Evolutionary conservation across 176 grass and related monocot genomes (phyloP).

Genomic region (Raddia distichophylla): DNA sequence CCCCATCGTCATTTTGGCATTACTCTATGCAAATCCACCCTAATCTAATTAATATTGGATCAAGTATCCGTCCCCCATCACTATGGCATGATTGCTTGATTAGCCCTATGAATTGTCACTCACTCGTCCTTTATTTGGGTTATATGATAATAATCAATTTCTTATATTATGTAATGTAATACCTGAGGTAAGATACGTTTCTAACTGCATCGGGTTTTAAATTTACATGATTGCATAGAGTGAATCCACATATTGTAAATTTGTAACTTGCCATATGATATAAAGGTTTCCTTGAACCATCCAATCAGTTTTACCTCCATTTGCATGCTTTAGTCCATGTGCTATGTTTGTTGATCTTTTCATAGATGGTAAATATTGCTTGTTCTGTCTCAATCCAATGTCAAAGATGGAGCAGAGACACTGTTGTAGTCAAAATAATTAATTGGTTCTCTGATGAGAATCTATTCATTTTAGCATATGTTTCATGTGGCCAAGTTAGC

Average conservation of each 20-base stretch:
- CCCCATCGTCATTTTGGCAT: slow-evolving; percentile 11
- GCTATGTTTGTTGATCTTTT: slow-evolving; percentile 28
- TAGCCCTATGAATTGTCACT: slow-evolving; percentile 4
- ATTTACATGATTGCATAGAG: background rate
- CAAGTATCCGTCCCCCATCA: slow-evolving; percentile 13
- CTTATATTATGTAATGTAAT: background rate
- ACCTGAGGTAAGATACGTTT: background rate
- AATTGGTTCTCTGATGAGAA: background rate
- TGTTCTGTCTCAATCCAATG: background rate
- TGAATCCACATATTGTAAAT: background rate
- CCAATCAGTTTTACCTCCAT: slow-evolving; percentile 9
- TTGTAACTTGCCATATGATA: background rate
- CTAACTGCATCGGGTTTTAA: background rate
- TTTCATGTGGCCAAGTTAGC: slow-evolving; percentile 7
- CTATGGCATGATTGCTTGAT: background rate
- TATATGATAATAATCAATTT: background rate
- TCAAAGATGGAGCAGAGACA: background rate
- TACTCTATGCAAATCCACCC: background rate
- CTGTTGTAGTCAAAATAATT: background rate
- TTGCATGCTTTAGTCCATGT: slow-evolving; percentile 27
- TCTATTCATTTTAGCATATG: slow-evolving; percentile 6
- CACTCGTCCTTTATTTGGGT: background rate
- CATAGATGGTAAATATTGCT: background rate
- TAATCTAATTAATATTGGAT: background rate
- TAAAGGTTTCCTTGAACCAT: slow-evolving; percentile 3